A percentile compares a stretch with the other conserved stretches of the same genome.
These are phyloP conservation scores for Guillardia theta DNA, from an alignment of 78 protist species.

Conservation along the genomic window DNA sequence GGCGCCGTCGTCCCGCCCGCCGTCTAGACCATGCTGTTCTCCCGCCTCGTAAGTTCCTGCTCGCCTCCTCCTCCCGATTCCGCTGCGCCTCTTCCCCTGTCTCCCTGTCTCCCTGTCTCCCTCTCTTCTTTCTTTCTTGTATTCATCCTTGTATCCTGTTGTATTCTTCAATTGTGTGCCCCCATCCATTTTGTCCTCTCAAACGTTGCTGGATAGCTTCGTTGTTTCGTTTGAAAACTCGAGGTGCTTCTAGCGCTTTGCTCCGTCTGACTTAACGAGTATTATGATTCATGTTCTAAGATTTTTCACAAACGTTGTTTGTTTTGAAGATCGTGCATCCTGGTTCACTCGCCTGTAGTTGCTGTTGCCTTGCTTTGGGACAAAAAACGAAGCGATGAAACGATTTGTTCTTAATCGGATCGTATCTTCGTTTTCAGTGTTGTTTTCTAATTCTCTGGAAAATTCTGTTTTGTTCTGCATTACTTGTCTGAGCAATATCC, in stretches of 20 bases:
- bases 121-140: not conserved
- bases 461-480: not conserved
- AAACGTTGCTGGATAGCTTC: not conserved
- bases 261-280: too few relatives aligned
- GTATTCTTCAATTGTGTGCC: not conserved
- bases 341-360: not conserved
- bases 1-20: too few relatives aligned
- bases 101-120: not conserved
- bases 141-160: not conserved
- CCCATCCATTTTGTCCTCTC: not conserved
- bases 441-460: not conserved
- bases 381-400: not conserved
- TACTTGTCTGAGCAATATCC: not conserved
- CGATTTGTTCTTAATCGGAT: not conserved
- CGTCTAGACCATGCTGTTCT: not conserved
- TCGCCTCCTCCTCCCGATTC: not conserved
- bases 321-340: not conserved
- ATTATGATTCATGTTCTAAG: too few relatives aligned
- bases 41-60: not conserved
- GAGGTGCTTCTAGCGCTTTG: too few relatives aligned
- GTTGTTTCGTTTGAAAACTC: not conserved
- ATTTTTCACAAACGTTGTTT: too few relatives aligned
- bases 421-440: not conserved
- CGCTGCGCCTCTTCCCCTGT: not conserved
- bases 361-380: not conserved